Conservation (phyloP, 192 early-diverging fungal genomes). For the Radiomyces spectabilis region DNA sequence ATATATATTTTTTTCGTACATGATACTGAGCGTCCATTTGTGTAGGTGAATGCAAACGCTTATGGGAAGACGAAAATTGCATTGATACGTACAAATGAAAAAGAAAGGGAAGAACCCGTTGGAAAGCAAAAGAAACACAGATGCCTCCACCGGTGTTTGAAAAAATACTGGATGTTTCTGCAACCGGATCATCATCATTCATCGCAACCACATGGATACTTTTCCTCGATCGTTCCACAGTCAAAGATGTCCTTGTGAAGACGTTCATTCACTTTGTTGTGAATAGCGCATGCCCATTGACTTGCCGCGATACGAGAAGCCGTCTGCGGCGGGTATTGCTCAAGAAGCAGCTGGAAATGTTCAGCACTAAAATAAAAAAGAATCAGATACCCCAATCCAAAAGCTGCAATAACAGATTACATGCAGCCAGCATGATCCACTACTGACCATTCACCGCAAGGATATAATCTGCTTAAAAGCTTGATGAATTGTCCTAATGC, state of each 20-base stretch:
- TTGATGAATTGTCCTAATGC: conserved; percentile 76
- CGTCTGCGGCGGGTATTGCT: conserved; percentile 75
- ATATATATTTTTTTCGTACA: conserved; percentile 9
- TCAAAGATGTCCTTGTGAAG: conserved; percentile 77
- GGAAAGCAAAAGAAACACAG: not conserved
- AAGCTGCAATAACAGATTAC: too few relatives aligned
- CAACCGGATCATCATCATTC: conserved; percentile 2
- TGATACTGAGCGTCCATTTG: not conserved
- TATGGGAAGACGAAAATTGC: not conserved
- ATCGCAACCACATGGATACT: conserved; percentile 85
- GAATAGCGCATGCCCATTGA: conserved; percentile 83
- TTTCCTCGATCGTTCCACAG: conserved; percentile 65
- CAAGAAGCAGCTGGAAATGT: conserved; percentile 77
- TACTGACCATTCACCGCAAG: conserved; percentile 81
- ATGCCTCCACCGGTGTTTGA: not conserved
- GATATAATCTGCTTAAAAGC: conserved; percentile 82
- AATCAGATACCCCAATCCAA: too few relatives aligned
- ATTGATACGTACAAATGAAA: not conserved
- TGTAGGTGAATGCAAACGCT: conserved; percentile 3
- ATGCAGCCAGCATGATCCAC: too few relatives aligned
- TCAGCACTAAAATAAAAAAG: conserved; percentile 50
- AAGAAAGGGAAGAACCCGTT: not conserved
- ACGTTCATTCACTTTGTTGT: conserved; percentile 89
- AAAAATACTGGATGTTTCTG: not conserved
- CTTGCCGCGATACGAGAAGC: conserved; percentile 60